These are phyloP conservation scores for Salvia sclarea DNA, from an alignment of 305 asterid genomes.

Conservation along the genomic window DNA sequence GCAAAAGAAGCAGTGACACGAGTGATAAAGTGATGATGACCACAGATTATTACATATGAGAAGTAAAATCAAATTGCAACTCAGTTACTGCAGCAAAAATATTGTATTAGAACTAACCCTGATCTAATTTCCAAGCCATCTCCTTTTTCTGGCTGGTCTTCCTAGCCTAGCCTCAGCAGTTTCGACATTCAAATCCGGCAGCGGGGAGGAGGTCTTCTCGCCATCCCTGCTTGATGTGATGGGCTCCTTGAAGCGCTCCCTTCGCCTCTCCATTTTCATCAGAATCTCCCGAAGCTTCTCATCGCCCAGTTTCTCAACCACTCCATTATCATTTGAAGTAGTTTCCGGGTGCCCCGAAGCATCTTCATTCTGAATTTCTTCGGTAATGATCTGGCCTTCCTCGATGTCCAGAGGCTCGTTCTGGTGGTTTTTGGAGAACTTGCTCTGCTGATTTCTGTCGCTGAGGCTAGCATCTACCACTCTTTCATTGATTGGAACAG, in stretches of 20 bases:
- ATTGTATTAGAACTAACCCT: not conserved
- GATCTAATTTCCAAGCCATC: conserved; percentile 53
- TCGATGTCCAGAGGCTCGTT: conserved; percentile 48
- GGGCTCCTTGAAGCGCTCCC: conserved; percentile 60
- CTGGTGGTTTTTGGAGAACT: conserved; percentile 29
- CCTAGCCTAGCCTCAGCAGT: conserved; percentile 33
- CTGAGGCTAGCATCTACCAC: conserved; percentile 26
- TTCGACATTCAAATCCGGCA: conserved; percentile 33
- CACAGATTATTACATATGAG: conserved; percentile 20
- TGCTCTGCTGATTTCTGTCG: conserved; percentile 29
- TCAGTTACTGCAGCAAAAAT: conserved; percentile 11
- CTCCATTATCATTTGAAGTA: conserved; percentile 24
- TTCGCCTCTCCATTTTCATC: conserved; percentile 67
- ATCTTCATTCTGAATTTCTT: conserved; percentile 37
- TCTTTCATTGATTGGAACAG: conserved; percentile 23
- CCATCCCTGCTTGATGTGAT: conserved; percentile 33
- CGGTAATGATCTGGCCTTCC: conserved; percentile 61
- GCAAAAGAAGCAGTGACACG: not conserved
- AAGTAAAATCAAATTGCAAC: not conserved
- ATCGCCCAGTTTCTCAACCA: conserved; percentile 40
- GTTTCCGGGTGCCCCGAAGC: conserved; percentile 24
- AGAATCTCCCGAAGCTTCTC: conserved; percentile 52
- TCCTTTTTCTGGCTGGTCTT: conserved; percentile 68
- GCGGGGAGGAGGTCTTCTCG: conserved; percentile 34
- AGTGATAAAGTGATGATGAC: not conserved